phyloP scores from a whole-genome alignment of 345 rosid genomes.

The Pugionium cornutum region DNA sequence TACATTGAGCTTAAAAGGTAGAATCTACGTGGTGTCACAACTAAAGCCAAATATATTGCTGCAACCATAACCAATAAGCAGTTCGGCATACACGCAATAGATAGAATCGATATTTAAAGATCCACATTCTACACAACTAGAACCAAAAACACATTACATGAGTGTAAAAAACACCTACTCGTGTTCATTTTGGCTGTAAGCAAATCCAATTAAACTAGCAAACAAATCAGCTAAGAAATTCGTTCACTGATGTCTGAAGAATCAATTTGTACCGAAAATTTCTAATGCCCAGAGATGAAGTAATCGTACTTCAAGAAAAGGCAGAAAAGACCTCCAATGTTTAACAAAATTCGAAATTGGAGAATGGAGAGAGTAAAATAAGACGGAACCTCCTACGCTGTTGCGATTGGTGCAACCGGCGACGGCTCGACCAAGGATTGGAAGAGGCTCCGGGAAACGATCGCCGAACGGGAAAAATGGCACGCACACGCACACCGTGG shows the following conservation, averaged over 20 bases:
- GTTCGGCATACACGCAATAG: slow-evolving; percentile 1
- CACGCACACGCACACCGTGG: slow-evolving; percentile 43
- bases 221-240: not conserved
- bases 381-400: slow-evolving; percentile 43
- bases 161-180: not conserved
- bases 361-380: not conserved
- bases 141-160: slow-evolving; percentile 1
- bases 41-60: slow-evolving; percentile 25
- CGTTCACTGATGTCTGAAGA: slow-evolving; percentile 8
- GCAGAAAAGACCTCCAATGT: not conserved
- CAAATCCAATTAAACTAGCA: not conserved
- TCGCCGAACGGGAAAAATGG: slow-evolving; percentile 30
- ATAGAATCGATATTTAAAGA: not conserved
- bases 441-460: slow-evolving; percentile 34
- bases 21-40: slow-evolving; percentile 26
- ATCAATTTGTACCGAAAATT: not conserved
- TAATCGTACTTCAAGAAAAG: not conserved
- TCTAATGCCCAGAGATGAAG: not conserved
- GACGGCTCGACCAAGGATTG: slow-evolving; percentile 41
- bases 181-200: not conserved
- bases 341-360: not conserved
- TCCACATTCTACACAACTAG: slow-evolving; percentile 15
- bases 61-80: slow-evolving; percentile 16
- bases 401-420: slow-evolving; percentile 43
- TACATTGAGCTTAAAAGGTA: slow-evolving; percentile 16